A percentile compares a stretch with the other conserved stretches of the same genome.
phyloP scores from a whole-genome alignment of 495 filamentous ascomycete species.

The Penicillium egyptiacum region DNA sequence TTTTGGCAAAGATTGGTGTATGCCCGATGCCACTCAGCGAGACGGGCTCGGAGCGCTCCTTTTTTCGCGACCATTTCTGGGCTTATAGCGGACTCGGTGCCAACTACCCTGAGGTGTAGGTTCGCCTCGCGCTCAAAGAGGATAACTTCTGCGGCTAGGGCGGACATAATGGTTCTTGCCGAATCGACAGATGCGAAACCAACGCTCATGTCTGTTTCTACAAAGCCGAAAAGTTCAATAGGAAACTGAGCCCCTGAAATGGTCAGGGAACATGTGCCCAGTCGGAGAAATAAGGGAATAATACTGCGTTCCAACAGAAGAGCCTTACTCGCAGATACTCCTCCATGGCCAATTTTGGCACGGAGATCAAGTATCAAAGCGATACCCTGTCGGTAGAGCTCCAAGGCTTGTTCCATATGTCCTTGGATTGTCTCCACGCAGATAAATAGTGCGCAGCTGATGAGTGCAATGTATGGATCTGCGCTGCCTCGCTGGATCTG shows the following conservation, averaged over 20 bases:
- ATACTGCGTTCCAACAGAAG: constrained; percentile 26
- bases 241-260: constrained; percentile 21
- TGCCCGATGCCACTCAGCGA: constrained; percentile 10
- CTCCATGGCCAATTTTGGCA: constrained; percentile 5
- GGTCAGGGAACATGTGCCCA: constrained; percentile 22
- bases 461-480: constrained; percentile 42
- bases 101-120: constrained; percentile 1
- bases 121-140: constrained; percentile 24
- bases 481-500: constrained; percentile 29
- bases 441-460: constrained; percentile 55
- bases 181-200: constrained; percentile 19
- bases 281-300: constrained; percentile 27
- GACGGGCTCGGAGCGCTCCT: constrained; percentile 8
- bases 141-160: constrained; percentile 20
- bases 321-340: constrained; percentile 14
- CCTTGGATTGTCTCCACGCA: constrained; percentile 55
- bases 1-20: constrained; percentile 10
- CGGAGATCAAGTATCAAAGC: constrained; percentile 26
- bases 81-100: background rate
- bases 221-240: constrained; percentile 15
- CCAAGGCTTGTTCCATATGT: constrained; percentile 31
- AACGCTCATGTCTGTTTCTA: background rate
- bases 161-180: constrained; percentile 17
- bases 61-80: constrained; percentile 12
- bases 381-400: constrained; percentile 27